phyloP scores from a whole-genome alignment of 345 rosid species.

The Gossypium turneri region DNA sequence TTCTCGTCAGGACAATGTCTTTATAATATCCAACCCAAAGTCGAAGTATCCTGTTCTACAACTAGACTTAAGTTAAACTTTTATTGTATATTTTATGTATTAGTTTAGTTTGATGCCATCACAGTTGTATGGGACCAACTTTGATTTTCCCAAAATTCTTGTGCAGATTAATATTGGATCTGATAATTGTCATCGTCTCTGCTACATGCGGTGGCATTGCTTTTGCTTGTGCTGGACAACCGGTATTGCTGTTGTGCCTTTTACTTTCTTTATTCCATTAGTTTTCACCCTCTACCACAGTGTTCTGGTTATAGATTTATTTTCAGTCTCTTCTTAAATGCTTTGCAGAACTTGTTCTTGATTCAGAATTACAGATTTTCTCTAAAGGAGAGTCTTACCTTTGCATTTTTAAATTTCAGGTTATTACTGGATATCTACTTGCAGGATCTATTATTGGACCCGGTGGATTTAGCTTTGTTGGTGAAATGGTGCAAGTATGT shows the following conservation, averaged over 20 bases:
- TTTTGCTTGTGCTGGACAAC: conserved; percentile 98
- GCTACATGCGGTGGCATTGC: conserved; percentile 99
- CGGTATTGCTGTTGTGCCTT: conserved; percentile 41
- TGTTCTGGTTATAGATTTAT: neutral
- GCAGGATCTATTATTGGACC: conserved; percentile 95
- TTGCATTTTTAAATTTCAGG: conserved; percentile 42
- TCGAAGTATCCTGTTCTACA: conserved; percentile 93
- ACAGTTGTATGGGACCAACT: neutral
- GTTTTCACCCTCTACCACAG: neutral
- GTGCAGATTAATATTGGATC: conserved; percentile 91
- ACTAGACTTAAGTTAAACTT: conserved; percentile 67
- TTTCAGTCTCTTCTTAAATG: conserved; percentile 8
- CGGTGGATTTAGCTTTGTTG: conserved; percentile 89
- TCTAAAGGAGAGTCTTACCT: neutral
- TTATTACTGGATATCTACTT: conserved; percentile 85
- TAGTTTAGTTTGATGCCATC: neutral
- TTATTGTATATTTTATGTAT: neutral
- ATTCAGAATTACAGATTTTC: neutral
- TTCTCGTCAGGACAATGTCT: conserved; percentile 77
- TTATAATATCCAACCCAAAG: conserved; percentile 94
- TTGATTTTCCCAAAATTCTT: conserved; percentile 17
- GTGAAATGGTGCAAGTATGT: conserved; percentile 97
- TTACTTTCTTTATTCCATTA: conserved; percentile 13
- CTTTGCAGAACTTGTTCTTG: conserved; percentile 2
- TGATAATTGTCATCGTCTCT: conserved; percentile 93